Base-by-base conservation (phyloP, 2,329 filamentous ascomycete genomes). In the Tolypocladium endophyticum region DNA sequence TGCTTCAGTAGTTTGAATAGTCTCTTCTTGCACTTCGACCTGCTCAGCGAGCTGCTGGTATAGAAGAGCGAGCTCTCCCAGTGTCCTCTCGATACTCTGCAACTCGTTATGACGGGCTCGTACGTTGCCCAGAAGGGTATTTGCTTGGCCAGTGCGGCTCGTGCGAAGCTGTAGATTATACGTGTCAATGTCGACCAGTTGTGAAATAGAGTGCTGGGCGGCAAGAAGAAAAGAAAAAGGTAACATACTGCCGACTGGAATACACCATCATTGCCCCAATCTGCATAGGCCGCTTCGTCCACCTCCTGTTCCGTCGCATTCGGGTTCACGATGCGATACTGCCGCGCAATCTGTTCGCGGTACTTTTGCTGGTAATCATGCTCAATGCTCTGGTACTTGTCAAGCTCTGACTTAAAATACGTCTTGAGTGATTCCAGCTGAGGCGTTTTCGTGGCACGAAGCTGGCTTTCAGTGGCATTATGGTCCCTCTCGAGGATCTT, bases 101-200 rank as follows among this genome's bases (percentile, higher is more conserved):
- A 93, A 86, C 75, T 93, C 90, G 70, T 89, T 90, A 79, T 93
- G 90, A 59, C 90, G 88, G 43, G 88, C 89, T 64, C 88, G 87
- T 45, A 93, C 90, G 63, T 88, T 87, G 64, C 88, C 88, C 56
- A 93, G 84, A 9, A 91, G 85, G 20, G 86, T 86, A 57, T 81
- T 83, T 50, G 88, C 89, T 69, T 90, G 87, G 59, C 87, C 87
- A 53, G 83, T 84, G 64, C 87, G 87, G 79, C 90, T 92, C 67
- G 81, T 84, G 69, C 86, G 86, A 68, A 92, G 85, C 88, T 92
- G 65, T 53, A 11, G n/a, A n/a, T n/a, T 28, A 52, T 11, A 23
- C 8, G 4, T 14, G 11, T 53, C 35, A 35, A 20, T n/a, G 8
- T 5, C 45, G 16, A 16, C 16, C 2, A 25, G 9, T 16, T 5